phyloP scores from a whole-genome alignment of 164 flowering plant genomes.

The Dillenia suffruticosa region DNA sequence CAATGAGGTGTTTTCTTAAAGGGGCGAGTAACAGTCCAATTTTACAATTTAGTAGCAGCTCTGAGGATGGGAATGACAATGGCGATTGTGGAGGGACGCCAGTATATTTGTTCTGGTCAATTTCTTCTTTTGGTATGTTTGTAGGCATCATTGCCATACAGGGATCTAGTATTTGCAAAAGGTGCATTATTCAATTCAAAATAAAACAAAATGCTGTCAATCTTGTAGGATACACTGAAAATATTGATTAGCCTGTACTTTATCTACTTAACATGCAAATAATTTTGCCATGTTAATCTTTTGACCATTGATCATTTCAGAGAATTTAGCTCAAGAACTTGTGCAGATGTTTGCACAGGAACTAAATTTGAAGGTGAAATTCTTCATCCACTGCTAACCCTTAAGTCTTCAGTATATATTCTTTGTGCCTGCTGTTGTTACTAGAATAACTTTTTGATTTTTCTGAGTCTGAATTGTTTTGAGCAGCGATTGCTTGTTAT shows the following conservation, averaged over 20 bases:
- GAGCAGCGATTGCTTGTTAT: conserved; percentile 60
- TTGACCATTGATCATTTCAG: conserved; percentile 26
- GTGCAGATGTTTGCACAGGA: conserved; percentile 65
- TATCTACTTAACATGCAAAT: not conserved
- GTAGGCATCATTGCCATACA: too few relatives aligned
- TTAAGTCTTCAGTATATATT: not conserved
- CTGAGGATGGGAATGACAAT: conserved; percentile 40
- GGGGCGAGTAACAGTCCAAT: conserved; percentile 44
- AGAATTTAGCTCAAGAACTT: conserved; percentile 62
- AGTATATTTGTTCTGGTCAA: conserved; percentile 49
- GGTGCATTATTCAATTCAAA: not conserved
- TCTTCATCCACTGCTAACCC: not conserved
- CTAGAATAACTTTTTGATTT: not conserved
- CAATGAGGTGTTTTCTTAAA: conserved; percentile 61
- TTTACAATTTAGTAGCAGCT: conserved; percentile 43
- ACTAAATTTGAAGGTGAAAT: conserved; percentile 55
- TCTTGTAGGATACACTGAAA: not conserved
- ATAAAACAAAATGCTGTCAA: too few relatives aligned
- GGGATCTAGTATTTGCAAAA: too few relatives aligned
- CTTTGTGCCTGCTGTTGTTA: not conserved
- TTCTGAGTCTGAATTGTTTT: not conserved
- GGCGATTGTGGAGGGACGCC: conserved; percentile 80
- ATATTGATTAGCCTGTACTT: not conserved
- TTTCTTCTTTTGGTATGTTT: conserved; percentile 54
- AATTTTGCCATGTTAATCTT: not conserved